Evolutionary conservation across 176 grass and related monocot species (phyloP), one percentile per base, ranked within the genome.

Genomic region (Musa beccarii): DNA sequence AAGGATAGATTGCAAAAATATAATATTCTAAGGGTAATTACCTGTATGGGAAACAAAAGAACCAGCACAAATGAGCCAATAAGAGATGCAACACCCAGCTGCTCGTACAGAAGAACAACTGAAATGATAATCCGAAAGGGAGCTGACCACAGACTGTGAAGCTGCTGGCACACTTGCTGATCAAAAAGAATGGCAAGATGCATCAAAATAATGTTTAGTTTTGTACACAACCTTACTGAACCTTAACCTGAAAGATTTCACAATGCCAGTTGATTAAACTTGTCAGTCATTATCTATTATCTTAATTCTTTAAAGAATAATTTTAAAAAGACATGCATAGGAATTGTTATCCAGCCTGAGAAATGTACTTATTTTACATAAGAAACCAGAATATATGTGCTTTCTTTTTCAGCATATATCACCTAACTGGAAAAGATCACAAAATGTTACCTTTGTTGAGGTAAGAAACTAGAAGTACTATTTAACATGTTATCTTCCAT

Each of bases 131-230:
- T 99, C 63, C 95, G 90, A 77, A 99, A 99, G 91, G 95, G 95
- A 88, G 95, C 95, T 74, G 95, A 99, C 95, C 95, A 99, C 73
- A 99, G 82, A 75, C 86, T 91, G 85, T 99, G 95, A 81, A 99
- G 86, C 81, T 99, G 95, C 56, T 99, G 90, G 75, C 90, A 99
- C 54, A 92, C 87, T 94, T 94, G 90, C 95, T 99, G 90, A 68
- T 81, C 72, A 89, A 64, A 76, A 68, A 54, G 83, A 81, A 29
- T 52, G 24, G 51, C 21, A 64, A 53, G 43, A 51, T 53, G n/a
- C 52, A 66, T 49, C 20, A 77, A 53, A 54, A 15, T 52, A 53
- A 1, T 2, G 54, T 71, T 57, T 21, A 49, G 12, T 66, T 51
- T 73, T 62, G 75, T 73, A 23, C 11, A 76, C 5, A 77, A 66